Evolutionary conservation across 257 asterid species (phyloP), one percentile per base, ranked within the genome.

Genomic region (Scutellaria minor): DNA sequence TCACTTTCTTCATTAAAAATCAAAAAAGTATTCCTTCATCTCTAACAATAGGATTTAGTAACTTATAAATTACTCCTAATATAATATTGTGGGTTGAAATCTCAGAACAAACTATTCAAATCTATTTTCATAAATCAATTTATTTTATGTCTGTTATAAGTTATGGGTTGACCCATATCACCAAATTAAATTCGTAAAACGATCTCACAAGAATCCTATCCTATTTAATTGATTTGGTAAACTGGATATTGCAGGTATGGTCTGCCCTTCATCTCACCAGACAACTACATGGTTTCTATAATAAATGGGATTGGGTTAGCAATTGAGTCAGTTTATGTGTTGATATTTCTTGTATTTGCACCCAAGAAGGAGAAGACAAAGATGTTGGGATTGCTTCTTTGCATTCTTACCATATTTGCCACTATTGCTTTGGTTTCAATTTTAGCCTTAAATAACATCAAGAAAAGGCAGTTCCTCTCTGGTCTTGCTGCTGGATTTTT

Each of bases 401-500:
- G 69, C 22, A 72, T 87, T 64, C 80, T 90, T 22, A 40, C 85
- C 0, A 44, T 88, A 3, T 93, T 93, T 81, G 73, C 86, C 4
- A 69, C 85, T 1, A 71, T 93, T 7, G 98, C 84, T 1, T 39
- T 81, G 48, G 80, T 90, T 39, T 90, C 96, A 0, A 5, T 78
- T 39, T 79, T 87, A 6, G 93, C 88, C n/a, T 73, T 87, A 39
- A 86, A 77, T 67, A 66, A 45, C 6, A 14, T 69, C 6, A n/a
- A 13, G 11, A 74, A 79, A 7, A 83, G 82, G 78, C 87, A 86
- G 77, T 6, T 80, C 5, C 60, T 93, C 1, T 83, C 93, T 71
- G 98, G 96, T 5, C 72, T 76, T 66, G 93, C 86, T n/a, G 91
- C 92, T 9, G 60, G 89, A 0, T 14, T 90, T 2, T 90, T 89